Evolutionary conservation across 306 rosid species (phyloP).

Genomic region (Cicer pinnatifidum): DNA sequence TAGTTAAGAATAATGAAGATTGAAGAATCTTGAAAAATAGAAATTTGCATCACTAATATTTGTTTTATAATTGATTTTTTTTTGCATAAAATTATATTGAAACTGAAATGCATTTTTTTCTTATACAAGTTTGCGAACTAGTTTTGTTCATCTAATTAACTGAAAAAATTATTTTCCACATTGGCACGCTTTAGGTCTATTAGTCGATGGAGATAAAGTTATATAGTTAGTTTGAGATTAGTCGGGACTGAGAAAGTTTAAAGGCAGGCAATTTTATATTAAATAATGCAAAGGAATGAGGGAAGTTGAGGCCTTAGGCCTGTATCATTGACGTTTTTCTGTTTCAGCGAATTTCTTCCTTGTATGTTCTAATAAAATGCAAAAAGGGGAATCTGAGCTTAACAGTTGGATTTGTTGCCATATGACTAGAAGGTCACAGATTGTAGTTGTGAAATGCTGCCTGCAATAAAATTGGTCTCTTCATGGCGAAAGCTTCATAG

Average conservation of each 20-base stretch:
- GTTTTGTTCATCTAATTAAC: constrained; percentile 33
- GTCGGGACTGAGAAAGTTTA: not conserved
- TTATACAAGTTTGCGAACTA: constrained; percentile 1
- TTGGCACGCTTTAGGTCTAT: not conserved
- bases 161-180: constrained; percentile 27
- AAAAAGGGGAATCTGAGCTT: not conserved
- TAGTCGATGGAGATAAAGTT: not conserved
- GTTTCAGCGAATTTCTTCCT: constrained; percentile 9
- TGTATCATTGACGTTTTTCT: not conserved
- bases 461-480: not conserved
- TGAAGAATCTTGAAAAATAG: constrained; percentile 11
- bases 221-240: not conserved
- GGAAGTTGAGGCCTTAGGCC: not conserved
- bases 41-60: constrained; percentile 7
- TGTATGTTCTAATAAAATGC: constrained; percentile 1
- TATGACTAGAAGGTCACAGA: not conserved
- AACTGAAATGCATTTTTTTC: constrained; percentile 22
- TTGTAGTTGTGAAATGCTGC: not conserved
- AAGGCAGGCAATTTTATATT: not conserved
- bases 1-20: constrained; percentile 33
- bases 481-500: too few species aligned
- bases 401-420: not conserved
- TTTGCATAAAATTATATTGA: not conserved
- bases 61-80: not conserved
- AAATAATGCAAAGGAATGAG: not conserved